These are phyloP conservation scores for Salvia rosmarinus DNA, from an alignment of 257 asterid species.

Conservation along the genomic window DNA sequence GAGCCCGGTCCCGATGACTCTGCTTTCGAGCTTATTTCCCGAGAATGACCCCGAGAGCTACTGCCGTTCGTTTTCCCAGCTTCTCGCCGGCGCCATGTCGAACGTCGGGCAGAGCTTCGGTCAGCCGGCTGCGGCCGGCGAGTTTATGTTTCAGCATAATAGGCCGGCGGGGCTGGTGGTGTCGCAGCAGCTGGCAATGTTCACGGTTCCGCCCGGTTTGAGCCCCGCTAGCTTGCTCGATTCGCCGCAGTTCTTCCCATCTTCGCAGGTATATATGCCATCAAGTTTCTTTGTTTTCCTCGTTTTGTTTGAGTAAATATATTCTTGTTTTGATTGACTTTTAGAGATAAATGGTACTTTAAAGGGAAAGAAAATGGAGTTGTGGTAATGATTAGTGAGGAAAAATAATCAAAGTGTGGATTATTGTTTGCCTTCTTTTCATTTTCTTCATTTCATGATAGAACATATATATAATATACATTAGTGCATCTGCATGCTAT, in stretches of 20 bases:
- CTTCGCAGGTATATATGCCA: constrained; percentile 57
- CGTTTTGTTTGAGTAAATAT: too few relatives aligned
- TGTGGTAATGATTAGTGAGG: too few relatives aligned
- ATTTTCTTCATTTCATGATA: too few relatives aligned
- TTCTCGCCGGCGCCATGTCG: constrained; percentile 61
- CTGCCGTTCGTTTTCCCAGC: constrained; percentile 81
- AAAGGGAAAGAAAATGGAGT: too few relatives aligned
- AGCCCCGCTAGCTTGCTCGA: constrained; percentile 77
- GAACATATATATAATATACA: too few relatives aligned
- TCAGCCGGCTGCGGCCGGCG: constrained; percentile 27
- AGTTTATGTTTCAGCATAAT: constrained; percentile 53
- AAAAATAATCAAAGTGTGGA: too few relatives aligned
- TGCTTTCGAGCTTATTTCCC: constrained; percentile 70
- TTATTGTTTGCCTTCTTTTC: too few relatives aligned
- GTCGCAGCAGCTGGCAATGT: constrained; percentile 51
- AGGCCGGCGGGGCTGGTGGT: constrained; percentile 58
- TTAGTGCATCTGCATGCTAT: neutral
- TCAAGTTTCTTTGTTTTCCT: too few relatives aligned
- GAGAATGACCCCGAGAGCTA: constrained; percentile 68
- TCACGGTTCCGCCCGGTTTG: constrained; percentile 76
- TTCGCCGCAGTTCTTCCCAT: constrained; percentile 62
- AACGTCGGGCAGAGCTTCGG: constrained; percentile 29
- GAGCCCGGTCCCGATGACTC: constrained; percentile 88
- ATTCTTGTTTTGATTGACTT: too few relatives aligned
- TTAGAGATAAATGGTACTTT: too few relatives aligned